Base-by-base conservation (phyloP, 164 flowering plant genomes). In the Aristolochia californica region DNA sequence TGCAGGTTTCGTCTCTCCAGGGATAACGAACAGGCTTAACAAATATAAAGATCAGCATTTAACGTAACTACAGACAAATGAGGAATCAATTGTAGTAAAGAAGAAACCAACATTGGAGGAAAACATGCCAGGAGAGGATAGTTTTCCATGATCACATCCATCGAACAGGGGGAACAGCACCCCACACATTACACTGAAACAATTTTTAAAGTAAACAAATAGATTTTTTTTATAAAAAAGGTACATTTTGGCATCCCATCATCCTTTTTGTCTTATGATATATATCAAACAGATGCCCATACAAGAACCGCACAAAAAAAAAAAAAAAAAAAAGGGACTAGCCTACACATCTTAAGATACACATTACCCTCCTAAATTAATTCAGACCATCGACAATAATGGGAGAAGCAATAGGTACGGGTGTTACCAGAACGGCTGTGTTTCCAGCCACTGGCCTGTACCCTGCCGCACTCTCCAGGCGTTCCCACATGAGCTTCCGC, bases 401-500 rank as follows among this genome's bases (percentile, higher is more conserved):
- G 8, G 62, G 47, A 47, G 65, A 48, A 18, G 61, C 14, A n/a
- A 64, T 17, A 49, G 54, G 27, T 27, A 56, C 21, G 45, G 79
- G 75, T 55, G 71, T 75, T 23, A 85, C 91, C 69, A 87, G 70
- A 70, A 85, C 89, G 44, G 94, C 86, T 30, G 79, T 82, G 45
- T 83, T 85, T 54, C 80, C 91, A 0, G 76, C 62, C 30, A 85
- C 65, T 0, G 86, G 88, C 73, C 72, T 78, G 38, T 69, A 71
- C 63, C 81, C 73, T 20, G 96, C 96, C 26, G 67, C 76, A 28
- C 59, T 67, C 75, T 86, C 96, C 38, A 91, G 63, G 4, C 66
- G 85, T 34, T 80, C 77, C 98, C 98, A 89, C 27, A 58, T 66
- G 50, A 72, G 73, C 68, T 69, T 79, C 62, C 89, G 71, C 68